A percentile compares a stretch with the other conserved stretches of the same genome.
These are phyloP conservation scores for Salix udensis DNA, from an alignment of 345 rosid genomes.

Conservation along the genomic window DNA sequence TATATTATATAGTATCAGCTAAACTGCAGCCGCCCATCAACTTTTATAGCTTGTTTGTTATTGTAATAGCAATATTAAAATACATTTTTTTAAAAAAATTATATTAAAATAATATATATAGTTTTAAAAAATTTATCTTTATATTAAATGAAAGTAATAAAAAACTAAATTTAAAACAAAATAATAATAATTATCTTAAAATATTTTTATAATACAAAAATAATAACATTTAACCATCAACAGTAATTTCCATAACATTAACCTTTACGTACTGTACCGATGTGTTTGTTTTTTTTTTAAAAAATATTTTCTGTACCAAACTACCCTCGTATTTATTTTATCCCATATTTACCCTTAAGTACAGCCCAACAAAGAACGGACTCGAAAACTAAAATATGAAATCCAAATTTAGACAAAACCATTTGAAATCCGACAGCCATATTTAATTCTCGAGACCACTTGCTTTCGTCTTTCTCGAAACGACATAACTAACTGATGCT, in stretches of 20 bases:
- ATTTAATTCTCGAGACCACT: constrained; percentile 25
- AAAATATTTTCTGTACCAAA: background rate
- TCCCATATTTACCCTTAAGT: background rate
- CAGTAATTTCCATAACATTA: constrained; percentile 19
- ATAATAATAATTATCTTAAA: too few species aligned
- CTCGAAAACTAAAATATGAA: constrained; percentile 4
- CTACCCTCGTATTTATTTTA: background rate
- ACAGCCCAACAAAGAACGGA: constrained; percentile 15
- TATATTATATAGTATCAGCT: too few species aligned
- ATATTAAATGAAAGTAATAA: too few species aligned
- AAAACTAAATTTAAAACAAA: too few species aligned
- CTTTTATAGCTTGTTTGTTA: too few species aligned
- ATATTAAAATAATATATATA: too few species aligned
- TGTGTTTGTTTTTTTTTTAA: too few species aligned
- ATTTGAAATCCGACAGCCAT: constrained; percentile 30
- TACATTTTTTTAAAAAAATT: too few species aligned
- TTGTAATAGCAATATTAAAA: too few species aligned
- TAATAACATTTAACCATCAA: background rate
- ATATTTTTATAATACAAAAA: too few species aligned
- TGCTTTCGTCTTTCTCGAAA: background rate
- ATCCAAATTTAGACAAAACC: background rate
- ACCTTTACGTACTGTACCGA: constrained; percentile 1
- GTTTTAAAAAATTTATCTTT: too few species aligned
- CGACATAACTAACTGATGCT: background rate
- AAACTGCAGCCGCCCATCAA: too few species aligned